Conservation (phyloP, 371 early-diverging fungal genomes). For the Mortierella sp. region DNA sequence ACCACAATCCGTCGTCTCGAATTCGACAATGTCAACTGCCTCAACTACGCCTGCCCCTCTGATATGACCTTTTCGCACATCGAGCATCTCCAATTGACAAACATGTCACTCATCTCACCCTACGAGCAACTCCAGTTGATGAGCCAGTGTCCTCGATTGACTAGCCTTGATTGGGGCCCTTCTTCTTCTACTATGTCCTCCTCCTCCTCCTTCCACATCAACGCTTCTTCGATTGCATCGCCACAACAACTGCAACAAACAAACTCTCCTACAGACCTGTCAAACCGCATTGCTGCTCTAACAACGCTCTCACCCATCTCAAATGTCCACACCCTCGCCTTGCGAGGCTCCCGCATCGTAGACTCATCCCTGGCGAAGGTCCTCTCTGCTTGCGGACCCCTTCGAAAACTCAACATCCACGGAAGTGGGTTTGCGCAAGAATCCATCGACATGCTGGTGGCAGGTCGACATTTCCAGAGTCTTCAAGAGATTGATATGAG, state of each 20-base stretch:
- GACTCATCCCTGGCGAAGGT: neutral
- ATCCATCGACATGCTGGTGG: neutral
- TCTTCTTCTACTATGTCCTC: neutral
- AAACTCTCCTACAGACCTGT: neutral
- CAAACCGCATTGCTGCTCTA: neutral
- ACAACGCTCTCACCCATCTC: neutral
- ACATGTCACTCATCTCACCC: neutral
- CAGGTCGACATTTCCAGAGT: neutral
- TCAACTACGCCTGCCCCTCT: neutral
- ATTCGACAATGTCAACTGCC: neutral
- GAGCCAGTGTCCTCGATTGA: neutral
- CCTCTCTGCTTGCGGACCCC: neutral
- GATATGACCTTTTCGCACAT: neutral
- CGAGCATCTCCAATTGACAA: neutral
- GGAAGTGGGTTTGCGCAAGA: neutral
- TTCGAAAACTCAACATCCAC: neutral
- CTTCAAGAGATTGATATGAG: neutral
- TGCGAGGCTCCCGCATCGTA: neutral
- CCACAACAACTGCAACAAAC: neutral
- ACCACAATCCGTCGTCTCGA: neutral
- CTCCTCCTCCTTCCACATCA: neutral
- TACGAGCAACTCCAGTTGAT: neutral
- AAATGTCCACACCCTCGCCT: neutral
- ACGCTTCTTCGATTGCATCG: too few relatives aligned
- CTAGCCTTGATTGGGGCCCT: neutral